phyloP scores from a whole-genome alignment of 768 basidiomycete species.

The Phaeotremella skinneri region DNA sequence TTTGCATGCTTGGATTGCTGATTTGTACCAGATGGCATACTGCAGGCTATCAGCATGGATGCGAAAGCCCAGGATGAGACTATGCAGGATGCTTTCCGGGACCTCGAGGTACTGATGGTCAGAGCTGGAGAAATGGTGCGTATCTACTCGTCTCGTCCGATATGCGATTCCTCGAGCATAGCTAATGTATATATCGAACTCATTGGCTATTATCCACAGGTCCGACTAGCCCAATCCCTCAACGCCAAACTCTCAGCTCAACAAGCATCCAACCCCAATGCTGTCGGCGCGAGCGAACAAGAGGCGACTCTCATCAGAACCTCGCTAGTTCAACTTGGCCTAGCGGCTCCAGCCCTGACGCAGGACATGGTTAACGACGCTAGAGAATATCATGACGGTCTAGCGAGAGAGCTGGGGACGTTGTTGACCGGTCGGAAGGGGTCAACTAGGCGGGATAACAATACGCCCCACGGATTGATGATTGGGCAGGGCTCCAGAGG shows the following conservation, averaged over 20 bases:
- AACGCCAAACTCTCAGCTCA: slow-evolving; percentile 71
- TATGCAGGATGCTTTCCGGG: slow-evolving; percentile 73
- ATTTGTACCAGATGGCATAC: slow-evolving; percentile 66
- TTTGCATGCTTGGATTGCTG: not conserved
- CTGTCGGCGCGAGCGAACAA: slow-evolving; percentile 11
- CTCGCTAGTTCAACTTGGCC: slow-evolving; percentile 83
- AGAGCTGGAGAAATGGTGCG: slow-evolving; percentile 83
- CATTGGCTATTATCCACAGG: slow-evolving; percentile 18
- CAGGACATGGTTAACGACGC: slow-evolving; percentile 85
- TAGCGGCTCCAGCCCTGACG: slow-evolving; percentile 80
- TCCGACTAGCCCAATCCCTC: slow-evolving; percentile 79
- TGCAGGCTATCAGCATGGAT: slow-evolving; percentile 69
- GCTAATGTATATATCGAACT: not conserved
- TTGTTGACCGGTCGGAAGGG: slow-evolving; percentile 60
- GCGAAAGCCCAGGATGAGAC: slow-evolving; percentile 64
- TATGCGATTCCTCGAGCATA: not conserved
- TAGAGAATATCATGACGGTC: slow-evolving; percentile 69
- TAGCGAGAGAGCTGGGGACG: slow-evolving; percentile 75
- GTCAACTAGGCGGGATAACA: slow-evolving; percentile 21
- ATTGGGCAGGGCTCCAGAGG: slow-evolving; percentile 60
- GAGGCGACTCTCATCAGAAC: slow-evolving; percentile 77
- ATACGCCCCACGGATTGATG: slow-evolving; percentile 63
- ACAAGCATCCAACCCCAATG: slow-evolving; percentile 13
- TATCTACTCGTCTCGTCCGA: not conserved
- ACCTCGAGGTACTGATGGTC: slow-evolving; percentile 84